Evolutionary conservation across 1,284 basidiomycete genomes (phyloP), one percentile per base, ranked within the genome.

Genomic region (Stygiomarasmius scandens): DNA sequence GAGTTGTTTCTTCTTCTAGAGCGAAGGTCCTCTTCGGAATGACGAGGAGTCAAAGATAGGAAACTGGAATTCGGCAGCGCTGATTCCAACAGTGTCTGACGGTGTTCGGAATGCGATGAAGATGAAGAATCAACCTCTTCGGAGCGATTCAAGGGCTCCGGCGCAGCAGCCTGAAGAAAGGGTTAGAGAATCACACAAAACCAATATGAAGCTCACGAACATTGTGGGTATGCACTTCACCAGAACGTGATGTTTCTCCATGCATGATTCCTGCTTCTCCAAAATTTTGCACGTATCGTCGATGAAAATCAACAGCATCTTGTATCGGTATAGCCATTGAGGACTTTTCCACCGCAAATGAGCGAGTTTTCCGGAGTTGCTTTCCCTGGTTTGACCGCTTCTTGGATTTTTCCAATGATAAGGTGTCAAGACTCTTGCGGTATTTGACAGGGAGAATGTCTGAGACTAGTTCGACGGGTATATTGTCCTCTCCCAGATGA

Each of bases 401-500:
- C 38, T 41, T 41, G 38, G 38, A 41, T 16, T 41, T 41, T n/a
- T 41, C 23, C 25, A 49, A 32, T 5, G 52, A 49, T 10, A 50
- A 22, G 50, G 23, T 47, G 29, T 60, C 58, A 23, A 56, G 49
- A 47, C 58, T 60, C 41, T 54, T 60, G 29, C 55, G 45, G 19
- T n/a, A 24, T 20, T 36, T 45, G 34, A 58, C 24, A 9, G 36
- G 36, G 11, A 22, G 32, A 22, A 43, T 29, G 22, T 19, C 41
- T 16, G 57, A 58, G 45, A 77, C 65, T 52, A 77, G 63, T 44
- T 76, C 75, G 6, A 71, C 65, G 11, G 77, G 76, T 29, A 77
- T 67, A 51, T 68, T 67, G 23, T 50, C 29, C 58, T 77, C 75
- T 41, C 76, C 77, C 4, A 78, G 65, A 61, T 74, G 69, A 14